Conservation (phyloP, 2,329 filamentous ascomycete species). For the Pseudocercospora musae region DNA sequence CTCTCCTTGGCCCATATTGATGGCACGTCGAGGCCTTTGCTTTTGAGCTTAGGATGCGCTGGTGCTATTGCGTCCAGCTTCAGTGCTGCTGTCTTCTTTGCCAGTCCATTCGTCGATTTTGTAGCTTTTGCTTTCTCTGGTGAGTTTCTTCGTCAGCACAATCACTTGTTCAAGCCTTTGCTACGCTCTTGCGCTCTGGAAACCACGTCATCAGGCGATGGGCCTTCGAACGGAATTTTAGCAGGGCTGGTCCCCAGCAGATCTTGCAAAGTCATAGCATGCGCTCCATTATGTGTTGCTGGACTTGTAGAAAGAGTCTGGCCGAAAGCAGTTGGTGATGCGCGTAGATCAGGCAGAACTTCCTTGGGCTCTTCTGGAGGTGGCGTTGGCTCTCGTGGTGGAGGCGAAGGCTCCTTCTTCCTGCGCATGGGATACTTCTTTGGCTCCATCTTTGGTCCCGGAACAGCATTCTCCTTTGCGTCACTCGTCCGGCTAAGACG, state of each 20-base stretch:
- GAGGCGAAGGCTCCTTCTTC: conserved; percentile 31
- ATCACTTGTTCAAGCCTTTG: conserved; percentile 33
- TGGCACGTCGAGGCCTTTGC: conserved; percentile 76
- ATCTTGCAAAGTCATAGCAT: conserved; percentile 24
- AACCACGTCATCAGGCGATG: conserved; percentile 35
- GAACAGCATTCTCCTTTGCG: conserved; percentile 26
- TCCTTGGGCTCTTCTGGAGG: conserved; percentile 28
- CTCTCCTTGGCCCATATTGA: conserved; percentile 29
- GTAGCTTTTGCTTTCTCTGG: conserved; percentile 22
- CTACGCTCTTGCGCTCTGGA: conserved; percentile 30
- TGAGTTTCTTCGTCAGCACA: conserved; percentile 15
- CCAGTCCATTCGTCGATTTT: conserved; percentile 23
- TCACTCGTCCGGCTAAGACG: conserved; percentile 37
- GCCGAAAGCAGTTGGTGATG: conserved; percentile 32
- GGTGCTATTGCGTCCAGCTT: conserved; percentile 25
- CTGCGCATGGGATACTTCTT: conserved; percentile 54
- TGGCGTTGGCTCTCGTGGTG: conserved; percentile 29
- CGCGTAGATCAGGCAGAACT: conserved; percentile 29
- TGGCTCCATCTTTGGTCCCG: conserved; percentile 55
- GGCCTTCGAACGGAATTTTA: conserved; percentile 29
- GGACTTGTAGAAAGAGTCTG: conserved; percentile 24
- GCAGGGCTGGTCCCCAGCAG: conserved; percentile 24
- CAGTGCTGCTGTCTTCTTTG: conserved; percentile 32
- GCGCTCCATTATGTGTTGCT: conserved; percentile 1
- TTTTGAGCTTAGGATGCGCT: conserved; percentile 48